Conservation (phyloP, 2,329 filamentous ascomycete species). For the Alternaria gaisen region DNA sequence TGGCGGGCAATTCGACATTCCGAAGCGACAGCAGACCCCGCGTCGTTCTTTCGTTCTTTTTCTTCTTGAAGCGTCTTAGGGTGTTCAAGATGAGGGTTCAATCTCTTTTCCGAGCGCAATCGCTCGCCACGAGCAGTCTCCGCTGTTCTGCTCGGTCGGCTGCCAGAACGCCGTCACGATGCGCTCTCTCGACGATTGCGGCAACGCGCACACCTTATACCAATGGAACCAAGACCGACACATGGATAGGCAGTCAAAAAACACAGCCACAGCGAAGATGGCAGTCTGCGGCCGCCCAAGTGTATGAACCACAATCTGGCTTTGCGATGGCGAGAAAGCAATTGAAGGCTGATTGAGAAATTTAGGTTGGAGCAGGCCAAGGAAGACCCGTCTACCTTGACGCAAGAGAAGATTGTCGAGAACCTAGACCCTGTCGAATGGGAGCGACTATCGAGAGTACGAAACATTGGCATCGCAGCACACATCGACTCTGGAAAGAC, state of each 20-base stretch:
- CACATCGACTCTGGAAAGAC: constrained; percentile 99
- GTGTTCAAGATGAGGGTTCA: constrained; percentile 46
- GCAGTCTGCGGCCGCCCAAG: constrained; percentile 49
- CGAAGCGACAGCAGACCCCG: constrained; percentile 35
- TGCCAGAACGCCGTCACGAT: constrained; percentile 39
- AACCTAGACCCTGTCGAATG: constrained; percentile 84
- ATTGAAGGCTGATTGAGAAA: constrained; percentile 31
- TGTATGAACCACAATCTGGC: constrained; percentile 39
- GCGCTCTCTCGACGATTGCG: constrained; percentile 46
- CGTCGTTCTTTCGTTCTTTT: constrained; percentile 38
- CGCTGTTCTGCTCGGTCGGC: constrained; percentile 38
- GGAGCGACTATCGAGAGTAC: constrained; percentile 78
- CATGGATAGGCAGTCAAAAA: constrained; percentile 40
- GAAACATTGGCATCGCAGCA: constrained; percentile 98
- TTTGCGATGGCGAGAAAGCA: constrained; percentile 5
- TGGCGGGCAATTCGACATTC: constrained; percentile 17
- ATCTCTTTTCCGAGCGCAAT: constrained; percentile 45
- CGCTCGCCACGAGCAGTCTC: constrained; percentile 41
- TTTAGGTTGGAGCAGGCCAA: constrained; percentile 62
- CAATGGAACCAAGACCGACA: constrained; percentile 40
- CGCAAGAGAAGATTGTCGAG: constrained; percentile 74
- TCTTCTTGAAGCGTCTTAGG: constrained; percentile 18
- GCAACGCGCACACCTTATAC: constrained; percentile 38
- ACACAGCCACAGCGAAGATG: constrained; percentile 43
- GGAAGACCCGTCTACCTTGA: constrained; percentile 64